Evolutionary conservation across 2,329 filamentous ascomycete genomes (phyloP).

Genomic region (Colletotrichum neosansevieriae): DNA sequence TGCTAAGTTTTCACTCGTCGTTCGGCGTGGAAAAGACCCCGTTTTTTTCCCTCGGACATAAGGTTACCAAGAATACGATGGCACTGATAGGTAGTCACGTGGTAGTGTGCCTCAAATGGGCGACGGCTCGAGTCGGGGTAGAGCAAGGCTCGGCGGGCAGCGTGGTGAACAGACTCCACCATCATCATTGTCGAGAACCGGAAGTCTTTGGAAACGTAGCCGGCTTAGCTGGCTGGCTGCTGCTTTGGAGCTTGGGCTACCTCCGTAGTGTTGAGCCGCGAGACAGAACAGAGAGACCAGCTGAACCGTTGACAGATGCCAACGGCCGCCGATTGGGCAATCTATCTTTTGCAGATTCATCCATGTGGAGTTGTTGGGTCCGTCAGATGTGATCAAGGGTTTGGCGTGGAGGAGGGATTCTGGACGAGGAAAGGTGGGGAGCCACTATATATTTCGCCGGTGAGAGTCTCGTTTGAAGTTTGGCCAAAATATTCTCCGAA

Average conservation of each 20-base stretch:
- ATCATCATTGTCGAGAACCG: constrained; percentile 11
- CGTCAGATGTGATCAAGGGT: constrained; percentile 25
- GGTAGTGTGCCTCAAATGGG: not conserved
- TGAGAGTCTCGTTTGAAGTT: constrained; percentile 39
- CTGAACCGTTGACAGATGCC: constrained; percentile 4
- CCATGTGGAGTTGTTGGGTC: constrained; percentile 32
- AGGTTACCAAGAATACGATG: no score
- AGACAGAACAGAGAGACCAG: constrained; percentile 8
- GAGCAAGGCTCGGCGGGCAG: not conserved
- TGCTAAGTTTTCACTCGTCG: no score
- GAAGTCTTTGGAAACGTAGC: not conserved
- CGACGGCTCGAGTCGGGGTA: no score
- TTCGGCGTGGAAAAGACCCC: no score
- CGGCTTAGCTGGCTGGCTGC: not conserved
- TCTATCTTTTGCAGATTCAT: constrained; percentile 37
- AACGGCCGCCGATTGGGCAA: constrained; percentile 34
- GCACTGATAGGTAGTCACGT: no score
- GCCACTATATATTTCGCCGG: constrained; percentile 37
- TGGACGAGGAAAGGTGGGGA: constrained; percentile 28
- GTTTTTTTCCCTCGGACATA: no score
- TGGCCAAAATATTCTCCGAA: constrained; percentile 33
- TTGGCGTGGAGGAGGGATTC: constrained; percentile 12
- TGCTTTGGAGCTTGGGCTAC: constrained; percentile 1
- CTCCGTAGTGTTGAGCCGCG: constrained; percentile 13
- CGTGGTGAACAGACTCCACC: constrained; percentile 28